phyloP scores from a whole-genome alignment of 192 early-diverging fungal genomes.

The Funneliformis mosseae region DNA sequence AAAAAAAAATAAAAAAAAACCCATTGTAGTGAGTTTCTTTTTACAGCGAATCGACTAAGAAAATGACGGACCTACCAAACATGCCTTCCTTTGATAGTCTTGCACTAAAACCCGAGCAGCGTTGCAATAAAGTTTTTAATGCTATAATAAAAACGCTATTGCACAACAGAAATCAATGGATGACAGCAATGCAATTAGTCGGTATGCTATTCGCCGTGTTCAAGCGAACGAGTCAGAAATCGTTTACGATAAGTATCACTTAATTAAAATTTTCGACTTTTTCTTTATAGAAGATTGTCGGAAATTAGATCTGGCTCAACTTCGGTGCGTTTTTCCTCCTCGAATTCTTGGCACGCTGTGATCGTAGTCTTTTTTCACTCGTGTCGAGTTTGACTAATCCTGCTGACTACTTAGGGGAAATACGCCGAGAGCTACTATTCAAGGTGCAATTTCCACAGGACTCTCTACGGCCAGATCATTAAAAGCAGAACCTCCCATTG shows the following conservation, averaged over 20 bases:
- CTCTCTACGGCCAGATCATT: slow-evolving; percentile 41
- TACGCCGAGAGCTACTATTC: slow-evolving; percentile 52
- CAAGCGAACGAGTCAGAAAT: neutral
- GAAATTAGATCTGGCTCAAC: neutral
- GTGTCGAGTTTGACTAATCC: slow-evolving; percentile 21
- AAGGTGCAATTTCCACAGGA: slow-evolving; percentile 53
- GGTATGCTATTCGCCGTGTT: slow-evolving; percentile 6
- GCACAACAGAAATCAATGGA: slow-evolving; percentile 10
- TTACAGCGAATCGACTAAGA: neutral
- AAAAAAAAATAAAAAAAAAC: no score
- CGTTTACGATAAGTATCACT: neutral
- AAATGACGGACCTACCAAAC: neutral
- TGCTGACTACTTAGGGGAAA: slow-evolving; percentile 43
- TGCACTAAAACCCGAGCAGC: slow-evolving; percentile 8
- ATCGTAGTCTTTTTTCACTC: neutral
- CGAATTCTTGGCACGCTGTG: slow-evolving; percentile 13
- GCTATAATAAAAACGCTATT: slow-evolving; percentile 13
- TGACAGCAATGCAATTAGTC: slow-evolving; percentile 24
- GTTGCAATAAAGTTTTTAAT: slow-evolving; percentile 12
- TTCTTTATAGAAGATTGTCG: neutral
- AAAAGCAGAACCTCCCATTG: slow-evolving; percentile 44
- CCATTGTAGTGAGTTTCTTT: neutral
- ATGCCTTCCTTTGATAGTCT: slow-evolving; percentile 22
- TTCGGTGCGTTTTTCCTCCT: slow-evolving; percentile 6
- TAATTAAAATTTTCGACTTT: neutral